Evolutionary conservation across 1,139 yeast genomes (phyloP).

Genomic region (Diutina mesorugosa): DNA sequence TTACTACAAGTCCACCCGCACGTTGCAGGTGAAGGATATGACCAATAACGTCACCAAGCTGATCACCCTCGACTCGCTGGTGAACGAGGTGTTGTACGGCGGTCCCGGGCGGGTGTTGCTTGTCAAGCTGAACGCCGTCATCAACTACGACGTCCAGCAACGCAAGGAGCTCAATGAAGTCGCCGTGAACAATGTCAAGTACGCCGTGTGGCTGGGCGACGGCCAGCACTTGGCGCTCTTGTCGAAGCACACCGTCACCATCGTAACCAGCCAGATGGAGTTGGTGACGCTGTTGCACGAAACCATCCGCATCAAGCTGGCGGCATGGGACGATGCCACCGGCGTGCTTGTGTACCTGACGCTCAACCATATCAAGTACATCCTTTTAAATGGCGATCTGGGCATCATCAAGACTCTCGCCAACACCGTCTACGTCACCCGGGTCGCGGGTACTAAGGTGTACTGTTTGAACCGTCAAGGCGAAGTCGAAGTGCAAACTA

Average conservation of each 20-base stretch:
- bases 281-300: conserved; percentile 82
- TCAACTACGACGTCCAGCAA: conserved; percentile 88
- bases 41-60: conserved; percentile 72
- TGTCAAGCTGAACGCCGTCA: conserved; percentile 59
- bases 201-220: conserved; percentile 80
- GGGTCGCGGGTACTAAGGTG: conserved; percentile 57
- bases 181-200: conserved; percentile 70
- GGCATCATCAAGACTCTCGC: conserved; percentile 91
- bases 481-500: conserved; percentile 60
- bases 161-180: conserved; percentile 64
- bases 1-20: conserved; percentile 48
- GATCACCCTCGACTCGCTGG: conserved; percentile 59
- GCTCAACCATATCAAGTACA: conserved; percentile 88
- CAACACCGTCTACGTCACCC: conserved; percentile 76
- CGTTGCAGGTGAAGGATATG: conserved; percentile 73
- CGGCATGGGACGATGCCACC: conserved; percentile 86
- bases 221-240: conserved; percentile 81
- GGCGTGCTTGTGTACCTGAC: conserved; percentile 90
- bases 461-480: conserved; percentile 81
- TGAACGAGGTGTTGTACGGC: conserved; percentile 62
- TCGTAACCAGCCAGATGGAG: conserved; percentile 71
- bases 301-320: conserved; percentile 92
- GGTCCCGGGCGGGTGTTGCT: conserved; percentile 79
- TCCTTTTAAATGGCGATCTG: conserved; percentile 83
- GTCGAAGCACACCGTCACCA: conserved; percentile 86